A percentile compares a stretch with the other conserved stretches of the same genome.
phyloP scores from a whole-genome alignment of 176 grass and related monocot species.

The Tillandsia fasciculata region DNA sequence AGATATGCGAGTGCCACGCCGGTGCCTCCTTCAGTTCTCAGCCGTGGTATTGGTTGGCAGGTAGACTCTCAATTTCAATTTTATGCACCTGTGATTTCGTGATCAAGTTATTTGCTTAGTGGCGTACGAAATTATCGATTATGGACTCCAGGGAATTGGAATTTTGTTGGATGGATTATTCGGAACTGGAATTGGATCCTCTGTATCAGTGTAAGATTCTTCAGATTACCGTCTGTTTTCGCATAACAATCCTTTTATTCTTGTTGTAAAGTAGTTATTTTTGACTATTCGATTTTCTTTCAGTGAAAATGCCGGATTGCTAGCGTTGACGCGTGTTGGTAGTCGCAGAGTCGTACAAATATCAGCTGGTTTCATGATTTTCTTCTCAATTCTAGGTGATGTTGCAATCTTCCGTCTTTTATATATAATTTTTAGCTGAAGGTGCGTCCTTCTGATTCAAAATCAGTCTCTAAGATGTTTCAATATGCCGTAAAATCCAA shows the following conservation, averaged over 20 bases:
- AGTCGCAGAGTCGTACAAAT: conserved; percentile 95
- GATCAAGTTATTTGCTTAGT: background rate
- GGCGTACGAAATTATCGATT: background rate
- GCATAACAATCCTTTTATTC: background rate
- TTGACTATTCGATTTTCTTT: conserved; percentile 1
- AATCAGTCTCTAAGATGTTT: too few species aligned
- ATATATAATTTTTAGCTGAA: background rate
- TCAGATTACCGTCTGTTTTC: conserved; percentile 1
- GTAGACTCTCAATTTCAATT: conserved; percentile 27
- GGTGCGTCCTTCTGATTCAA: too few species aligned
- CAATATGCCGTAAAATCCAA: too few species aligned
- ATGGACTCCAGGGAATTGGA: conserved; percentile 63
- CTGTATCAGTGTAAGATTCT: conserved; percentile 84
- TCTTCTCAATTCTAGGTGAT: conserved; percentile 90
- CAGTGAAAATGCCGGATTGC: conserved; percentile 93
- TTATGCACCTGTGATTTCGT: background rate
- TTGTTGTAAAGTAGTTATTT: background rate
- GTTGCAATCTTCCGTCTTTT: background rate
- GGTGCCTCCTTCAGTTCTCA: conserved; percentile 84
- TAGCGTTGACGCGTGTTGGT: conserved; percentile 89
- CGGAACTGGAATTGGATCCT: conserved; percentile 87
- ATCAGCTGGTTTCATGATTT: conserved; percentile 99
- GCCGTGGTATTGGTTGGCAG: conserved; percentile 97
- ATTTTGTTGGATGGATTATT: conserved; percentile 94
- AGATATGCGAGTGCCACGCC: conserved; percentile 95